These are phyloP conservation scores for Ganoderma multipileum DNA, from an alignment of 1,284 basidiomycete genomes.

Conservation along the genomic window DNA sequence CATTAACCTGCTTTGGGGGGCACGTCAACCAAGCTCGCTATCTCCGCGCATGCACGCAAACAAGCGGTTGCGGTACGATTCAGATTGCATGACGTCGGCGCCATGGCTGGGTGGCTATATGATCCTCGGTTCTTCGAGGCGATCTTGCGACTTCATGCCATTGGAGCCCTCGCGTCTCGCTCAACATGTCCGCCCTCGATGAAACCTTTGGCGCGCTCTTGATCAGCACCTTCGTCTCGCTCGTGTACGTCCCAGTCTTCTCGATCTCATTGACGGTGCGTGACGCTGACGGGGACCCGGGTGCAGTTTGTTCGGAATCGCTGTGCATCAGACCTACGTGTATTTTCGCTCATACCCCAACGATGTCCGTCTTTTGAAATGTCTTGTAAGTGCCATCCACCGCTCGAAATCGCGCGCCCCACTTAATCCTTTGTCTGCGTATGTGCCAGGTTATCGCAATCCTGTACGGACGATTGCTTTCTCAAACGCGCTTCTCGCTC, in stretches of 20 bases:
- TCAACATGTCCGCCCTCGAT: slow-evolving; percentile 1
- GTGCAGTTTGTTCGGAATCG: background rate
- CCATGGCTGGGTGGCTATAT: background rate
- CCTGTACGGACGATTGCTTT: background rate
- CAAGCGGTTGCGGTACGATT: background rate
- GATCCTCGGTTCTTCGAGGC: background rate
- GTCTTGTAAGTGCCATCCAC: background rate
- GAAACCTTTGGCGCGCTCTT: slow-evolving; percentile 3
- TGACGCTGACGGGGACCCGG: background rate
- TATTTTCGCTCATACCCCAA: slow-evolving; percentile 3
- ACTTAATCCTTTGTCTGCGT: background rate
- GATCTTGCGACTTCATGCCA: background rate
- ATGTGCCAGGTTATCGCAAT: background rate
- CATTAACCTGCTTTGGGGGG: background rate
- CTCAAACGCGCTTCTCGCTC: background rate
- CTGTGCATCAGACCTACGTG: background rate
- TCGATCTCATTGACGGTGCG: background rate
- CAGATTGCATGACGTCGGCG: background rate
- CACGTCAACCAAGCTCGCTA: background rate
- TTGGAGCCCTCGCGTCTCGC: background rate
- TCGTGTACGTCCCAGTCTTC: background rate
- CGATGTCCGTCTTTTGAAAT: background rate
- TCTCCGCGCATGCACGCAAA: background rate
- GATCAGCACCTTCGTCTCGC: slow-evolving; percentile 4
- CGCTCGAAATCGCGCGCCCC: background rate